A percentile compares a stretch with the other conserved stretches of the same genome.
Evolutionary conservation across 192 early-diverging fungal genomes (phyloP).

Genomic region (Allomyces javanicus): DNA sequence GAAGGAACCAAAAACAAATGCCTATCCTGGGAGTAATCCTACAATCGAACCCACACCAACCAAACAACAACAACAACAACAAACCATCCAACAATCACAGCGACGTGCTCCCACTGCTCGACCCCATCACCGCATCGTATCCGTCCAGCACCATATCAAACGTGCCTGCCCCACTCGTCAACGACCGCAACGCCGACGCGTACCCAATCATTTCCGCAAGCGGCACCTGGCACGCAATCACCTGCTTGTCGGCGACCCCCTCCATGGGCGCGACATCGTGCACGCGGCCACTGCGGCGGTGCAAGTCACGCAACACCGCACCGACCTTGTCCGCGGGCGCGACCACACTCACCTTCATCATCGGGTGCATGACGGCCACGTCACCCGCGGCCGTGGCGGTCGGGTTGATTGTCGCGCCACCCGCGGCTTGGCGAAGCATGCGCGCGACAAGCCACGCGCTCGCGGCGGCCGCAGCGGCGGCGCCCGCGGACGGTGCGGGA

Average conservation of each 20-base stretch:
- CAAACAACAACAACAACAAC: no score
- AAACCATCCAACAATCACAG: no score
- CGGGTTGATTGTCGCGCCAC: no score
- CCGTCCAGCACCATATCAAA: conserved; percentile 70
- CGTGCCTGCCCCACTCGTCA: conserved; percentile 66
- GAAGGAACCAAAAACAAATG: no score
- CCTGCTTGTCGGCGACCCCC: conserved; percentile 15
- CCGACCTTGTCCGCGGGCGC: conserved; percentile 57
- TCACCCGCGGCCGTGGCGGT: conserved; percentile 23
- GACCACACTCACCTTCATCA: conserved; percentile 52
- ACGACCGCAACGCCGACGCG: conserved; percentile 50
- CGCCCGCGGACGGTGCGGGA: conserved; percentile 1
- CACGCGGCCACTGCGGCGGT: conserved; percentile 47
- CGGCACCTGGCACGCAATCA: conserved; percentile 45
- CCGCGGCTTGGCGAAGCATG: no score
- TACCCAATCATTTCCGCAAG: conserved; percentile 73
- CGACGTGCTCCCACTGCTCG: no score
- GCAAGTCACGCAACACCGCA: conserved; percentile 53
- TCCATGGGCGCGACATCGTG: conserved; percentile 11
- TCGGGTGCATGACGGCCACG: conserved; percentile 50
- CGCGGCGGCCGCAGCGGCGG: conserved; percentile 32
- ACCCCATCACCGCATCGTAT: conserved; percentile 15
- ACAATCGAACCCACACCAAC: no score
- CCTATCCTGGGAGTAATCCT: no score
- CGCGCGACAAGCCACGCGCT: conserved; percentile 21